Evolutionary conservation across 495 filamentous ascomycete genomes (phyloP), one percentile per base, ranked within the genome.

Genomic region (Clavariopsis aquatica): DNA sequence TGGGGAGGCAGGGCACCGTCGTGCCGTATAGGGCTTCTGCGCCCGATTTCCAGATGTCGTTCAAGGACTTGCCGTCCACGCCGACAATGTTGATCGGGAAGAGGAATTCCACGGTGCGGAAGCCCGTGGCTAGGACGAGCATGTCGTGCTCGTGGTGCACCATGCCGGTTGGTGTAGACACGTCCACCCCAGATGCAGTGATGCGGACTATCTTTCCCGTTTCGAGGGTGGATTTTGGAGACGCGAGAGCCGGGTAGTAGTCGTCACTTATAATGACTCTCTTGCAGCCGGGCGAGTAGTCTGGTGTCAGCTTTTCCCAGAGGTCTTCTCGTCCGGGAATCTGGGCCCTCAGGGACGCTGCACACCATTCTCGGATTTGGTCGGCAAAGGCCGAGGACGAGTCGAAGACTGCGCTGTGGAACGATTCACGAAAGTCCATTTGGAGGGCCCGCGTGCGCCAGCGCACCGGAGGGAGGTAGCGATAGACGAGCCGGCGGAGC

Each of bases 261-360:
- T 85, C 82, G 70, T 85, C 83, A 8, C 72, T 70, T n/a, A 83
- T 74, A 56, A 85, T 78, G 23, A 84, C 63, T n/a, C 83, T 66
- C 70, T 85, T 86, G 65, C 83, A 86, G 0, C 83, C 82, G 0
- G 78, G 75, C 0, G 77, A 62, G 69, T 84, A 86, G 13, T 79
- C 73, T 2, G 83, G 82, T 1, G 76, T 78, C 52, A 85, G 70
- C 34, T 72, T 75, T 34, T 79, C 74, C 77, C 83, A 81, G 28
- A 84, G 57, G 13, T 83, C 78, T 0, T 77, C 77, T 22, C 77
- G 74, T 46, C 78, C 57, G 0, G 75, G 59, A 22, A 83, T 57
- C 27, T 77, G 72, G 7, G 59, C 58, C 47, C 79, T 74, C 68
- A 82, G 70, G 28, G 65, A 58, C 9, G 57, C 62, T 1, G 51